These are phyloP conservation scores for Trichoderma reesei DNA, from an alignment of 495 filamentous ascomycete genomes.

Conservation along the genomic window DNA sequence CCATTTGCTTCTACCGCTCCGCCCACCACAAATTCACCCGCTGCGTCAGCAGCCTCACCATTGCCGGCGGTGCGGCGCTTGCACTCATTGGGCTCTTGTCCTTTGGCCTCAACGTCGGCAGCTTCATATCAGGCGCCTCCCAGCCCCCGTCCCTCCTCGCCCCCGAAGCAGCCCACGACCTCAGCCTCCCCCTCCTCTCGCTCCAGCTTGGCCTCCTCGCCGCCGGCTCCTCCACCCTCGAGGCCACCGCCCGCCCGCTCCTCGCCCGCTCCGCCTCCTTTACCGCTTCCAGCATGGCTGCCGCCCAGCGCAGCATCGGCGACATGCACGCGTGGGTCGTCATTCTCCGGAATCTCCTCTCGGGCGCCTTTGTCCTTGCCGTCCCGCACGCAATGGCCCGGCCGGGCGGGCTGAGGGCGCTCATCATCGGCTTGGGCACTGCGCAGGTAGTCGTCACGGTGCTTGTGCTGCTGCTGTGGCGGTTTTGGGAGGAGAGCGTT, in stretches of 20 bases:
- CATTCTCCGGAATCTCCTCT: slow-evolving; percentile 24
- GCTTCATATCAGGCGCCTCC: slow-evolving; percentile 23
- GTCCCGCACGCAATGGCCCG: slow-evolving; percentile 25
- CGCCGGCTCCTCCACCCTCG: slow-evolving; percentile 23
- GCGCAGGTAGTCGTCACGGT: slow-evolving; percentile 25
- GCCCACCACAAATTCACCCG: slow-evolving; percentile 21
- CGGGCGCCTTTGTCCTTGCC: slow-evolving; percentile 31
- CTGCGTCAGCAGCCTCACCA: slow-evolving; percentile 20
- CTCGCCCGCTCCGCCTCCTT: slow-evolving; percentile 32
- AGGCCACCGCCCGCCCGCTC: slow-evolving; percentile 26
- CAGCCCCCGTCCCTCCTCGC: slow-evolving; percentile 17
- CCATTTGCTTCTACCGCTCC: slow-evolving; percentile 16
- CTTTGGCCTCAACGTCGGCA: slow-evolving; percentile 31
- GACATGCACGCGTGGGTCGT: slow-evolving; percentile 32
- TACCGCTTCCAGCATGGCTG: slow-evolving; percentile 29
- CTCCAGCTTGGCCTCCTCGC: slow-evolving; percentile 34
- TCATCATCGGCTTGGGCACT: slow-evolving; percentile 26
- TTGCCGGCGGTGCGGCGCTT: slow-evolving; percentile 26
- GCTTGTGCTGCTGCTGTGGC: slow-evolving; percentile 23
- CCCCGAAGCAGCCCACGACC: slow-evolving; percentile 19
- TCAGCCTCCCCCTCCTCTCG: slow-evolving; percentile 24
- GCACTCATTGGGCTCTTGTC: slow-evolving; percentile 30
- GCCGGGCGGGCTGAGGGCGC: slow-evolving; percentile 25
- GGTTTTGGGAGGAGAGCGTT: slow-evolving; percentile 28
- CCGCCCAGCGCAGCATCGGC: slow-evolving; percentile 28